phyloP scores from a whole-genome alignment of 176 grass and related monocot species.

The Raddia guianensis region DNA sequence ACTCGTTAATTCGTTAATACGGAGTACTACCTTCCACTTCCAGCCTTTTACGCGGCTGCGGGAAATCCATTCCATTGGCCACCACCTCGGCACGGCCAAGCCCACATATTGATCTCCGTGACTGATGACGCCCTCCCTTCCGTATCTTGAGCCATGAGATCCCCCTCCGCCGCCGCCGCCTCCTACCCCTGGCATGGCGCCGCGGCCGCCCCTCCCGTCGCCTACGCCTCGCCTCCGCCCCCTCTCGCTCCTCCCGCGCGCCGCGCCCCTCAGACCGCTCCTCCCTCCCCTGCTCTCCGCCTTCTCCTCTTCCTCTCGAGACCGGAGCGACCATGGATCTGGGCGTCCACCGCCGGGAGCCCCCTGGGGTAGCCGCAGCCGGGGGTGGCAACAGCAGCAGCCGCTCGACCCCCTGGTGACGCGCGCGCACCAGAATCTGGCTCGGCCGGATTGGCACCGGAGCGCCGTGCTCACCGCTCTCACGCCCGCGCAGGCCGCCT shows the following conservation, averaged over 20 bases:
- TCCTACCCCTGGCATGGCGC: background rate
- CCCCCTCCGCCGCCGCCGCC: background rate
- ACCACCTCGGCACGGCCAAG: no score
- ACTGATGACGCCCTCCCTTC: no score
- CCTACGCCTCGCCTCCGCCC: background rate
- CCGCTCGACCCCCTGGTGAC: background rate
- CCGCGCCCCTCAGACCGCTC: background rate
- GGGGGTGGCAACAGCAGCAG: background rate
- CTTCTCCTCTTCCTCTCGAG: background rate
- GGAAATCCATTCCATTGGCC: no score
- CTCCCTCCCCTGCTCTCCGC: background rate
- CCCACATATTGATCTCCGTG: no score
- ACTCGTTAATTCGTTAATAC: no score
- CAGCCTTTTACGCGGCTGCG: no score
- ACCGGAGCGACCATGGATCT: background rate
- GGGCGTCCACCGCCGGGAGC: background rate
- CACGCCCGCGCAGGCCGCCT: background rate
- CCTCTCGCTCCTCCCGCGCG: background rate
- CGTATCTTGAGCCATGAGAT: conserved; percentile 15
- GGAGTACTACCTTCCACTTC: no score
- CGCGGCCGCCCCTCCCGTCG: background rate
- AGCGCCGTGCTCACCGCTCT: background rate
- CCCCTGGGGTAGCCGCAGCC: background rate
- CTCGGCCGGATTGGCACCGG: background rate
- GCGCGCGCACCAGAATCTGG: background rate